Conservation (phyloP, 2,329 filamentous ascomycete species). For the Pseudocercospora fuligena region DNA sequence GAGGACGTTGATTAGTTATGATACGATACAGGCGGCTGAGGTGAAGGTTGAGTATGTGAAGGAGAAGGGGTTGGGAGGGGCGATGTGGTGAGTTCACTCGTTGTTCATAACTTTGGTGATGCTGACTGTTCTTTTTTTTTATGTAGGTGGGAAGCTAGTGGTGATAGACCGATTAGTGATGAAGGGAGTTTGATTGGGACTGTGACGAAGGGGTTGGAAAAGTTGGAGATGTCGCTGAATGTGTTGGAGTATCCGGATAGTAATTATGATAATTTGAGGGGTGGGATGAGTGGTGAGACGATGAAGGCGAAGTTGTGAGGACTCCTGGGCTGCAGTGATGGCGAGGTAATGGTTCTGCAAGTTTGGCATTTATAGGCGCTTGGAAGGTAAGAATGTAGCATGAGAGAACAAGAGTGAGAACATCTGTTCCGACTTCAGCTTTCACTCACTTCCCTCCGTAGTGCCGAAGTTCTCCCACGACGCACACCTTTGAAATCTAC, state of each 20-base stretch:
- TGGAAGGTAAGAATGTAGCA: too few relatives aligned
- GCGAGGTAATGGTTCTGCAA: not conserved
- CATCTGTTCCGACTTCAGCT: not conserved
- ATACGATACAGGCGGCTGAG: slow-evolving; percentile 67
- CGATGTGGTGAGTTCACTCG: slow-evolving; percentile 70
- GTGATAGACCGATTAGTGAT: slow-evolving; percentile 64
- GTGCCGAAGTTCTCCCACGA: too few relatives aligned
- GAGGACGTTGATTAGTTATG: slow-evolving; percentile 75
- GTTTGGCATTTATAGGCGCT: too few relatives aligned
- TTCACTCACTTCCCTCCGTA: not conserved
- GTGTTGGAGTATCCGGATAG: slow-evolving; percentile 56
- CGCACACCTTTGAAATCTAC: too few relatives aligned
- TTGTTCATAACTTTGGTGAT: too few relatives aligned
- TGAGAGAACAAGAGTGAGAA: too few relatives aligned
- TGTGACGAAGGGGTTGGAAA: slow-evolving; percentile 45
- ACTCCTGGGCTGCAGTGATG: not conserved
- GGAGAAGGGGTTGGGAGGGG: slow-evolving; percentile 72
- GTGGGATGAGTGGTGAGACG: slow-evolving; percentile 42
- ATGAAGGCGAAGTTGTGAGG: slow-evolving; percentile 4
- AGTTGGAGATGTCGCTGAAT: slow-evolving; percentile 55
- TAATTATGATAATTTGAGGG: slow-evolving; percentile 59
- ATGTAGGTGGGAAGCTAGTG: slow-evolving; percentile 76
- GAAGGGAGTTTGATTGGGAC: slow-evolving; percentile 63
- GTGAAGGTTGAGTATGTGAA: slow-evolving; percentile 74
- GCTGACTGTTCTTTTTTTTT: not conserved